These are phyloP conservation scores for Blastobotrys parvus DNA, from an alignment of 805 yeast species.

Conservation along the genomic window DNA sequence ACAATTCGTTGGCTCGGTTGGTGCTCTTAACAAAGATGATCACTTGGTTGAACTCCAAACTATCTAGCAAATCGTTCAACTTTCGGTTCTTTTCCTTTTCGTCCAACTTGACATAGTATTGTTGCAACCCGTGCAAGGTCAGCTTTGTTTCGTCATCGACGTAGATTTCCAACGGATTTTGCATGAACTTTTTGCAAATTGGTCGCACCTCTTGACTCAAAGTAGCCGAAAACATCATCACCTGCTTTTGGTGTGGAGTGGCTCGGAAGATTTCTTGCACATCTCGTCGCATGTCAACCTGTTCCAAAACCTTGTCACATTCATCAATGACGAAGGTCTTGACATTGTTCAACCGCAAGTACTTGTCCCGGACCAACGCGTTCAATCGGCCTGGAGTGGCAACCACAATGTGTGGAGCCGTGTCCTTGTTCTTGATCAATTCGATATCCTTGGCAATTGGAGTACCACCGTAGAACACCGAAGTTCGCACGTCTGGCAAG, in stretches of 20 bases:
- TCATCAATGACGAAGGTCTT: conserved; percentile 95
- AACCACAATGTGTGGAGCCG: conserved; percentile 93
- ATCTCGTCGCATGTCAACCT: conserved; percentile 91
- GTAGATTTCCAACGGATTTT: conserved; percentile 92
- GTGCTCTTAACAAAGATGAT: conserved; percentile 92
- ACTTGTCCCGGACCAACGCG: conserved; percentile 87
- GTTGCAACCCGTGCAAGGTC: conserved; percentile 97
- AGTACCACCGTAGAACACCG: conserved; percentile 95
- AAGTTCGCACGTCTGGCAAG: conserved; percentile 96
- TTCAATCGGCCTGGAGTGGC: conserved; percentile 98
- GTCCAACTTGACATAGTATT: conserved; percentile 80
- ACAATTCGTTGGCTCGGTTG: conserved; percentile 84
- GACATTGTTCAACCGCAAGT: conserved; percentile 75
- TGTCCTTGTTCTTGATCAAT: conserved; percentile 80
- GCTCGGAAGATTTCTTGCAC: conserved; percentile 96
- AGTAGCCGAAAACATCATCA: conserved; percentile 98
- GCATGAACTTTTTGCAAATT: conserved; percentile 95
- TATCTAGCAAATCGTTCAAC: conserved; percentile 85
- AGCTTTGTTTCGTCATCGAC: conserved; percentile 97
- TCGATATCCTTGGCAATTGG: conserved; percentile 80
- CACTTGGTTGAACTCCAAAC: conserved; percentile 95
- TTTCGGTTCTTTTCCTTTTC: conserved; percentile 92
- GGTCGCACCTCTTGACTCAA: conserved; percentile 91
- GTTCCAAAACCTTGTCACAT: conserved; percentile 96
- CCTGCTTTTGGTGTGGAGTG: conserved; percentile 97